Conservation (phyloP, 108 stramenopile genomes). For the Mediolabrus comicus region DNA sequence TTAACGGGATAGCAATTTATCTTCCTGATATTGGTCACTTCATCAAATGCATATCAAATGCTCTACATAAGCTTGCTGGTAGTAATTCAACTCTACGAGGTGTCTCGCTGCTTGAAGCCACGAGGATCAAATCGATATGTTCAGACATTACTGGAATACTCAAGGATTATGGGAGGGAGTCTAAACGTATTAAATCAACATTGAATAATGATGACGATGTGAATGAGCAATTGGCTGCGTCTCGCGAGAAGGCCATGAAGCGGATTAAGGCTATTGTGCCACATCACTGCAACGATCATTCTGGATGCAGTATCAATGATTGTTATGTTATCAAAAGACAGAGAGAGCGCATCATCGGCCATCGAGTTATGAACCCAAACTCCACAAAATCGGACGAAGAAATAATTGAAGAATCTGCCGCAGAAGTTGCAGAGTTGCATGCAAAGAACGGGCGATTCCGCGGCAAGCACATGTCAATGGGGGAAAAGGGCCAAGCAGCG, state of each 20-base stretch:
- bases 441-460: neutral
- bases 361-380: too few species aligned
- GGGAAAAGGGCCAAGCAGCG: neutral
- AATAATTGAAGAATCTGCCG: neutral
- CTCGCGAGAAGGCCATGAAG: neutral
- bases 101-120: neutral
- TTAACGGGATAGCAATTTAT: neutral
- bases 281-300: conserved; percentile 1
- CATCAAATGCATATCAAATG: conserved; percentile 17
- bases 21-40: conserved; percentile 14
- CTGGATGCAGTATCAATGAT: neutral
- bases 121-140: neutral
- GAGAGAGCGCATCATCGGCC: neutral
- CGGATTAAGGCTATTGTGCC: neutral
- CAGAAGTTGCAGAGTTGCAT: neutral
- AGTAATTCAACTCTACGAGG: neutral
- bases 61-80: neutral
- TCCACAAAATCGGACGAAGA: too few species aligned
- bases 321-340: neutral
- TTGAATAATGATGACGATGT: neutral
- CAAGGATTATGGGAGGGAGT: neutral
- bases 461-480: neutral
- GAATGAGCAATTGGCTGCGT: neutral
- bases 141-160: neutral
- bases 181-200: neutral